Conservation (phyloP, 2,329 filamentous ascomycete genomes). For the Fusarium fracticaudum region DNA sequence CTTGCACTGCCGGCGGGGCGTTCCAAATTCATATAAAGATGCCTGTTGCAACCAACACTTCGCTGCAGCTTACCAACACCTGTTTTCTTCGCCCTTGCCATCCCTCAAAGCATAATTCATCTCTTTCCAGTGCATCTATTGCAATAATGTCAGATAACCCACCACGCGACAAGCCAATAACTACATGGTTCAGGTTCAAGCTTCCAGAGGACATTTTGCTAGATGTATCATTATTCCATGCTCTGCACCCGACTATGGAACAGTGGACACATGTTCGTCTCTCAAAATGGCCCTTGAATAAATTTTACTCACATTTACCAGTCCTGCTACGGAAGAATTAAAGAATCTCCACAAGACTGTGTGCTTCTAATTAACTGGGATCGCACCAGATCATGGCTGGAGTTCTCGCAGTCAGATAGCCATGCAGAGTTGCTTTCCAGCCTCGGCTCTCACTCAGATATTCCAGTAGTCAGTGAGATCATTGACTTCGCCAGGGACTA, state of each 20-base stretch:
- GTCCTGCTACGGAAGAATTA: background rate
- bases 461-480: fast-evolving
- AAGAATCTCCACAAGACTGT: background rate
- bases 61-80: background rate
- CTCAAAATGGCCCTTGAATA: fast-evolving
- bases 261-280: background rate
- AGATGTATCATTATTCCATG: background rate
- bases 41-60: background rate
- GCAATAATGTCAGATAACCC: fast-evolving
- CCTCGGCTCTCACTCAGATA: background rate
- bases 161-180: background rate
- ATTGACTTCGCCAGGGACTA: background rate
- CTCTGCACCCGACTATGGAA: fast-evolving
- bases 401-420: background rate
- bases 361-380: background rate
- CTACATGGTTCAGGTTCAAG: background rate
- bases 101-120: background rate
- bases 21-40: background rate
- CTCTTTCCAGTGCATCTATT: too few species aligned
- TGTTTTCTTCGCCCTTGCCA: background rate
- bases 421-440: background rate
- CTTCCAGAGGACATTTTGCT: background rate
- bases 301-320: fast-evolving
- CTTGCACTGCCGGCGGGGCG: background rate
- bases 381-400: background rate